Evolutionary conservation across 2,329 filamentous ascomycete species (phyloP), one percentile per base, ranked within the genome.

Genomic region (Lecanoromycetidae sp.): DNA sequence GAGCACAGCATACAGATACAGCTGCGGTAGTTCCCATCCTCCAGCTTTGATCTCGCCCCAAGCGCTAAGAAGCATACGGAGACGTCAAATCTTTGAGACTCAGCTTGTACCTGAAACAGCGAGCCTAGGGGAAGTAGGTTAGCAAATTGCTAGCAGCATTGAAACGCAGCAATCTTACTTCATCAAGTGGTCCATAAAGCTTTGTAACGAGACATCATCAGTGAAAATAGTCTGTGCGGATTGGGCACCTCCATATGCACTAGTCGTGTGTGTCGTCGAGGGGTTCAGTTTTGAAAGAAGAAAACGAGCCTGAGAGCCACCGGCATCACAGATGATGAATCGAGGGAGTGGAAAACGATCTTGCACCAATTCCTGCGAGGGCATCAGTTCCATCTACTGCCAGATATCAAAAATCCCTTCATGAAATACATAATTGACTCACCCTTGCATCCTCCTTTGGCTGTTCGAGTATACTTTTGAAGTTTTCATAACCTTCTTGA

Each of bases 171-270:
- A n/a, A n/a, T 26, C 82, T 68, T 73, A 88, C 86, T 98, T 98
- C 91, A 98, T 98, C 63, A 98, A 71, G 68, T 96, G 88, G 60
- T 98, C 91, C 91, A 98, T 98, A 63, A 98, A 98, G 1, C 90
- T 96, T 67, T 96, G 90, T 61, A 98, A 71, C 46, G 87, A 95
- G 46, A 98, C 91, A 65, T 98, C 91, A 60, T 98, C 91, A 1
- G 91, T 98, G 69, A 98, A 98, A 58, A 98, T 98, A 4, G 91
- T 98, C 67, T 98, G 91, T 7, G 90, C 88, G 38, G 84, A 88
- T 60, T 90, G 85, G 40, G 90, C 84, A 52, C 87, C 88, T 47
- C 91, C 91, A 60, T 94, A 96, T 10, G 85, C 84, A 44, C 87
- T 86, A 0, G 84, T 88, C 0, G 91, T 95, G 64, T 98, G 91